A percentile compares a stretch with the other conserved stretches of the same genome.
phyloP scores from a whole-genome alignment of 441 rosid genomes.

The Rhodomyrtus psidioides region DNA sequence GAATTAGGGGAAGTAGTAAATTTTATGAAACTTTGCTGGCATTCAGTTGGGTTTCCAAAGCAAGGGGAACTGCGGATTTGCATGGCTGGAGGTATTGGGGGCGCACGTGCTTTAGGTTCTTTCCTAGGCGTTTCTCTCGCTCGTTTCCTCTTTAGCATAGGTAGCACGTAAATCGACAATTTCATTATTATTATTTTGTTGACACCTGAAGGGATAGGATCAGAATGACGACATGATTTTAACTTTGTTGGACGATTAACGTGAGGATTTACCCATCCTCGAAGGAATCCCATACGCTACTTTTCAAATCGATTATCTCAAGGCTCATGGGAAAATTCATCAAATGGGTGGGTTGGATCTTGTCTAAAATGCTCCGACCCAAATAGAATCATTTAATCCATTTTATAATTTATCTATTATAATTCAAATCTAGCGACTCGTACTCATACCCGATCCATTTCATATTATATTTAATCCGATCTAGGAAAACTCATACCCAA shows the following conservation, averaged over 20 bases:
- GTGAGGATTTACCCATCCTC: background rate
- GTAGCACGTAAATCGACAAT: background rate
- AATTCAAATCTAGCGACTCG: no score
- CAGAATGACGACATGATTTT: background rate
- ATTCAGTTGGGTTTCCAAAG: background rate
- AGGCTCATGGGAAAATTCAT: background rate
- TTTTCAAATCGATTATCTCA: background rate
- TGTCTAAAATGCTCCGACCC: no score
- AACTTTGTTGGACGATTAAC: background rate
- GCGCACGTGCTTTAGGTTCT: background rate
- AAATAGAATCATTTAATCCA: no score
- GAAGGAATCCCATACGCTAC: background rate
- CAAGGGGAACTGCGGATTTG: background rate
- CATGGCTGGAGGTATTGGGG: background rate
- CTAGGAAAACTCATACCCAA: no score
- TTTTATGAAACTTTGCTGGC: background rate
- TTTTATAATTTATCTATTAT: no score
- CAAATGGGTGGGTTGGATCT: no score
- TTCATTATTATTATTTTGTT: background rate
- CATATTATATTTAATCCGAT: no score
- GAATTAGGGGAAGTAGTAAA: background rate
- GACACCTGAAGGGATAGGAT: background rate
- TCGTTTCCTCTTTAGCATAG: background rate
- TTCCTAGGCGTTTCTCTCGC: background rate
- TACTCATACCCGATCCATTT: rapidly evolving